Evolutionary conservation across 257 asterid species (phyloP).

Genomic region (Solanum bulbocastanum): DNA sequence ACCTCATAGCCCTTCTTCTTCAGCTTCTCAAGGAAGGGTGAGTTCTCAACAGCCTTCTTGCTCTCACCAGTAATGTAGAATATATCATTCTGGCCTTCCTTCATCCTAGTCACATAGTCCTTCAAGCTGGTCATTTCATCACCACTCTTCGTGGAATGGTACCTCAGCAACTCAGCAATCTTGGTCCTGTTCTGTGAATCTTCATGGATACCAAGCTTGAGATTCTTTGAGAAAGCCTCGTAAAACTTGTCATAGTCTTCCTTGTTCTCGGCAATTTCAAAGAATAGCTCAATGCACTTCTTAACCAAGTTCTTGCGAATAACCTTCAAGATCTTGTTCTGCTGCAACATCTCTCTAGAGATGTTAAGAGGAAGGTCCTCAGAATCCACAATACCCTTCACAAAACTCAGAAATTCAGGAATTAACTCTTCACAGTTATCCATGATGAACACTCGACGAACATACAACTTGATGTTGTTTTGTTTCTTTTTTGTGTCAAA

Average conservation of each 20-base stretch:
- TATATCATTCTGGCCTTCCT: slow-evolving; percentile 54
- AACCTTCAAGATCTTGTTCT: slow-evolving; percentile 59
- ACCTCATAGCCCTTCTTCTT: slow-evolving; percentile 65
- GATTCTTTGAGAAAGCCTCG: slow-evolving; percentile 56
- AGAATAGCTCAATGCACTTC: slow-evolving; percentile 64
- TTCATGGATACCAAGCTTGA: slow-evolving; percentile 59
- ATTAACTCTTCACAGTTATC: slow-evolving; percentile 60
- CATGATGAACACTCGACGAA: slow-evolving; percentile 56
- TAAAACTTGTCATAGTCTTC: slow-evolving; percentile 58
- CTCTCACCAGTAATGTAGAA: slow-evolving; percentile 57
- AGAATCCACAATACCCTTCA: slow-evolving; percentile 56
- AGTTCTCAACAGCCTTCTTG: slow-evolving; percentile 66
- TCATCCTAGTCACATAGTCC: slow-evolving; percentile 68
- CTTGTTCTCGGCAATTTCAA: slow-evolving; percentile 58
- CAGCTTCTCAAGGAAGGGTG: slow-evolving; percentile 59
- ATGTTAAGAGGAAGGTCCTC: slow-evolving; percentile 67
- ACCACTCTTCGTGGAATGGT: slow-evolving; percentile 55
- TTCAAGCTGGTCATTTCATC: slow-evolving; percentile 59
- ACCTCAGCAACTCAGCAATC: slow-evolving; percentile 44
- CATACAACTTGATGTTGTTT: slow-evolving; percentile 55
- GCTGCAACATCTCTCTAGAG: slow-evolving; percentile 50
- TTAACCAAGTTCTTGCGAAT: slow-evolving; percentile 65
- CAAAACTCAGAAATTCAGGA: slow-evolving; percentile 51
- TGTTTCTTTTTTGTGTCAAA: slow-evolving; percentile 53
- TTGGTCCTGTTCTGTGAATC: slow-evolving; percentile 47